Percentiles rank a stretch among this genome's conserved stretches.
Evolutionary conservation across 2,329 filamentous ascomycete genomes (phyloP).

Genomic region (Aspergillus tamarii): DNA sequence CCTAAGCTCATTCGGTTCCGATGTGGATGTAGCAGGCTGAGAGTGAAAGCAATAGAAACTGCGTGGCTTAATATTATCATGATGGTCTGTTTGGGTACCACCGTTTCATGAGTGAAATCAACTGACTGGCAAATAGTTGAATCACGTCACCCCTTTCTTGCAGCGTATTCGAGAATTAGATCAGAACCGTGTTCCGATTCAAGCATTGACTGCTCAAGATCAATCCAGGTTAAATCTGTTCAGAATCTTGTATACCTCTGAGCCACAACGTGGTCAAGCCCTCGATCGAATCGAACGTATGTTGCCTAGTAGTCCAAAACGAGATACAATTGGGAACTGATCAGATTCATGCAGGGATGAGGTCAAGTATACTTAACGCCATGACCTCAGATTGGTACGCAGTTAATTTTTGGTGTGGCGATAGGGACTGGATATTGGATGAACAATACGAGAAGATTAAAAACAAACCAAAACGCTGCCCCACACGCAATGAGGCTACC

Average conservation of each 20-base stretch:
- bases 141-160: background rate
- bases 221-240: background rate
- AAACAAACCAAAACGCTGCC: too few relatives aligned
- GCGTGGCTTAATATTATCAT: background rate
- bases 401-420: background rate
- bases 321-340: background rate
- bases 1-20: background rate
- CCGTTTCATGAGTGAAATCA: background rate
- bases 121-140: background rate
- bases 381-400: background rate
- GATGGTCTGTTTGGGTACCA: background rate
- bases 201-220: too few relatives aligned
- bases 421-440: background rate
- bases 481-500: too few relatives aligned
- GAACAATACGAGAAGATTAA: background rate
- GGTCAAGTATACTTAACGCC: background rate
- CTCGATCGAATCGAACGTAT: background rate
- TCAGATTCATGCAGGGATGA: background rate
- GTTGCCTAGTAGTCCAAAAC: background rate
- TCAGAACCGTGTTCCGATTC: too few relatives aligned
- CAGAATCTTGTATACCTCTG: background rate
- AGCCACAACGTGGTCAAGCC: background rate
- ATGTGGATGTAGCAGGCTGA: background rate
- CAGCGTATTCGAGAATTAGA: too few relatives aligned
- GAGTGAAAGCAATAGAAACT: background rate